Evolutionary conservation across 1,139 yeast genomes (phyloP).

Genomic region (Suhomyces anneliseae): DNA sequence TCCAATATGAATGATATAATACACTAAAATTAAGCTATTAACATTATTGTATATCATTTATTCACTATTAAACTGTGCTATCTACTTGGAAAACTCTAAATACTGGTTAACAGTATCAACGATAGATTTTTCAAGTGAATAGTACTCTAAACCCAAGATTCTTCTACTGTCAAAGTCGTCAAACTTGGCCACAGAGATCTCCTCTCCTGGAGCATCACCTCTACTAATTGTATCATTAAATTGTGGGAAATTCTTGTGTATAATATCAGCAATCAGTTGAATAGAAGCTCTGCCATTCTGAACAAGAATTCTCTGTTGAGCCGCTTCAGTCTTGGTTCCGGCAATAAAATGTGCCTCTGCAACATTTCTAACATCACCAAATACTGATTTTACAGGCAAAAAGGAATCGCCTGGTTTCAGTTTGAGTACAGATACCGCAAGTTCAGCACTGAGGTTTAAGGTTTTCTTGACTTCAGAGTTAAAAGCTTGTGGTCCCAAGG

Average conservation of each 20-base stretch:
- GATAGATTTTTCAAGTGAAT: background rate
- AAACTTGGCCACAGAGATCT: background rate
- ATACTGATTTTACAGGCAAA: background rate
- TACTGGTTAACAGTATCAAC: background rate
- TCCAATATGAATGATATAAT: too few relatives aligned
- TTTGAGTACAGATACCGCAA: constrained; percentile 23
- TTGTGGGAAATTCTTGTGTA: too few relatives aligned
- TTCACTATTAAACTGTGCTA: too few relatives aligned
- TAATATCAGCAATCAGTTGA: too few relatives aligned
- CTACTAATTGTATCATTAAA: too few relatives aligned
- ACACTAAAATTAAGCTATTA: too few relatives aligned
- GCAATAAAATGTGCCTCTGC: too few relatives aligned
- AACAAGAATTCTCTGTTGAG: too few relatives aligned
- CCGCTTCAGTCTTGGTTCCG: too few relatives aligned
- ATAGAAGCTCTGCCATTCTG: too few relatives aligned
- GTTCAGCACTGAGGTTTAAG: constrained; percentile 30
- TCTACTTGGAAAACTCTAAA: too few relatives aligned
- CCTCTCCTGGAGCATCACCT: constrained; percentile 24
- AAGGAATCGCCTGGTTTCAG: constrained; percentile 16
- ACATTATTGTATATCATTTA: too few relatives aligned
- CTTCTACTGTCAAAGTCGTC: background rate
- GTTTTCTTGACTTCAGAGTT: constrained; percentile 18
- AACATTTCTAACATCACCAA: background rate
- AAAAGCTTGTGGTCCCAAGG: constrained; percentile 31
- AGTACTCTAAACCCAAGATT: constrained; percentile 5